These are phyloP conservation scores for Metschnikowia peoriensis DNA, from an alignment of 805 yeast species.

Conservation along the genomic window DNA sequence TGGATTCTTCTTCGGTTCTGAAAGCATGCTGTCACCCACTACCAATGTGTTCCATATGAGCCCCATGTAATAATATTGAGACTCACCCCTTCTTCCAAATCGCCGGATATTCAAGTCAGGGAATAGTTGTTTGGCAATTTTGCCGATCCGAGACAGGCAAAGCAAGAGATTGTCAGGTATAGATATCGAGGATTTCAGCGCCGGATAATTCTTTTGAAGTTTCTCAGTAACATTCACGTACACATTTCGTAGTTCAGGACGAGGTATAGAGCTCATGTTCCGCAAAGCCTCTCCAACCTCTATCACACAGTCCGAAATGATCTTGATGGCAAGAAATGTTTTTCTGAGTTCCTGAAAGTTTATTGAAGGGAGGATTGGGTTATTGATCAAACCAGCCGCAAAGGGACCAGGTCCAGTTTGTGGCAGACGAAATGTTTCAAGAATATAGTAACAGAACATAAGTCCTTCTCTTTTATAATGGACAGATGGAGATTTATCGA, in stretches of 20 bases:
- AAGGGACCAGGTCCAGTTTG: background rate
- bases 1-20: no score
- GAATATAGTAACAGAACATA: conserved; percentile 25
- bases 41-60: conserved; percentile 38
- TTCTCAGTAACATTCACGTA: conserved; percentile 42
- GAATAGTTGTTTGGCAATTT: conserved; percentile 38
- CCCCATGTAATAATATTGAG: conserved; percentile 42
- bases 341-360: conserved; percentile 42
- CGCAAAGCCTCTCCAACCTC: background rate
- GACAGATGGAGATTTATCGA: conserved; percentile 27
- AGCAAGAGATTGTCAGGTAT: conserved; percentile 8
- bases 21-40: conserved; percentile 28
- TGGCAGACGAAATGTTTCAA: conserved; percentile 31
- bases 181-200: background rate
- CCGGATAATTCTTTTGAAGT: conserved; percentile 34
- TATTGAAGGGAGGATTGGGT: conserved; percentile 24
- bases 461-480: conserved; percentile 14
- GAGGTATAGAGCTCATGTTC: background rate
- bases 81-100: conserved; percentile 41
- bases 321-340: conserved; percentile 41
- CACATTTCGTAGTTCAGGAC: conserved; percentile 36
- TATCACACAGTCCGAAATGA: conserved; percentile 16
- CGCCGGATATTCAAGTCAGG: conserved; percentile 38
- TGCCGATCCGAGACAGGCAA: conserved; percentile 43
- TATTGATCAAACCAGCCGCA: background rate